Evolutionary conservation across 1,139 yeast genomes (phyloP), one percentile per base, ranked within the genome.

Genomic region (Yarrowia galli): DNA sequence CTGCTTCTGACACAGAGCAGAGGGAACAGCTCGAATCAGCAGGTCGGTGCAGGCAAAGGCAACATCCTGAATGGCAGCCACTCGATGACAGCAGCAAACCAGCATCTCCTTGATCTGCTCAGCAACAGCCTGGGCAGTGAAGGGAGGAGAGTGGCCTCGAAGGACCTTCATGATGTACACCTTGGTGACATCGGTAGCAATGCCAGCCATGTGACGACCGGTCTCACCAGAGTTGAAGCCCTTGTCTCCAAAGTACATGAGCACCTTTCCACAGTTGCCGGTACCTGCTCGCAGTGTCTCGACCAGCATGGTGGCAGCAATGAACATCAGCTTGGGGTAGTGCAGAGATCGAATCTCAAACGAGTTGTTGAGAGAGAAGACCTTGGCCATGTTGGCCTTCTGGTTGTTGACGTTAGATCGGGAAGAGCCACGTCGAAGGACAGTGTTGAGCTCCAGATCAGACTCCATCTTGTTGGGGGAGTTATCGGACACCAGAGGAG

Each of bases 391-490:
- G 54, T 85, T 83, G 65, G 84, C 88, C 71, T 86, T 87, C 76
- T 92, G 97, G 69, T 88, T 87, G 76, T 88, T 90, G 63, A 90
- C 89, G 70, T 91, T 91, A 70, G 88, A 89, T 74, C 89, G 89
- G 0, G 97, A 89, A 0, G 97, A 89, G 5, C 97, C 97, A 71
- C 98, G 85, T 75, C 97, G 87, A 70, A 96, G 83, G 45, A 96
- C 92, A 1, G 97, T 90, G 75, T 95, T 95, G 79, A 95, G 84
- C 74, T 96, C 98, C 71, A 95, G 83, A 4, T 97, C 92, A 35
- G 97, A 91, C 76, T 95, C 99, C 25, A 95, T 89, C 74, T 93
- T 87, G 75, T 89, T 89, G 81, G 96, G 88, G 1, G 96, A 89
- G 22, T 85, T 81, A 73, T 92, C 97, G 2, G 97, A 89, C 0